A percentile compares a stretch with the other conserved stretches of the same genome.
phyloP scores from a whole-genome alignment of 2,329 filamentous ascomycete species.

The Monilinia fructigena region DNA sequence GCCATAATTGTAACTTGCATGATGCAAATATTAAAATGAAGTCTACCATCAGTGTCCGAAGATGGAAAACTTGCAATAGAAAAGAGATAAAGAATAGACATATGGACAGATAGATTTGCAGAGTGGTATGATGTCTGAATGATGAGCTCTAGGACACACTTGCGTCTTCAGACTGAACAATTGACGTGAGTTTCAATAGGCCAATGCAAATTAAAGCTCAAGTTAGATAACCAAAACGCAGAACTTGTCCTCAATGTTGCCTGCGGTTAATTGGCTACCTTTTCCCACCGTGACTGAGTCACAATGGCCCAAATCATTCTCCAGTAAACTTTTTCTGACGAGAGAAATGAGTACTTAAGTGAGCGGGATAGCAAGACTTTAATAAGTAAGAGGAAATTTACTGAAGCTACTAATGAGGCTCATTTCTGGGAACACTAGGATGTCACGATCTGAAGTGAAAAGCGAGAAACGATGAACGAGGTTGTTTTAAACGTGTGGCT shows the following conservation, averaged over 20 bases:
- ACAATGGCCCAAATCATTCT: too few species aligned
- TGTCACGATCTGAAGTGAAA: not conserved
- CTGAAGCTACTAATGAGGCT: not conserved
- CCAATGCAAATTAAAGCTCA: not conserved
- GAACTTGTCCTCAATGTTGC: not conserved
- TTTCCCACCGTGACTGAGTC: too few species aligned
- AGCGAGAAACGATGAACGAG: not conserved
- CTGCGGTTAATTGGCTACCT: not conserved
- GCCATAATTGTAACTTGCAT: not conserved
- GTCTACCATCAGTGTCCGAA: not conserved
- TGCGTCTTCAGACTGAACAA: not conserved
- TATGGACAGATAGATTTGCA: not conserved
- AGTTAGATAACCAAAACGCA: not conserved
- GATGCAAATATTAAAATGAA: not conserved
- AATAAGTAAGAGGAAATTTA: not conserved
- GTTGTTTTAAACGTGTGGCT: not conserved
- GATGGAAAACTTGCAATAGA: not conserved
- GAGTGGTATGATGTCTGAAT: not conserved
- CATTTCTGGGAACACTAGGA: not conserved
- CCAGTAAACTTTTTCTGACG: not conserved
- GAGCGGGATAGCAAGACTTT: not conserved
- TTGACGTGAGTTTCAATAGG: not conserved
- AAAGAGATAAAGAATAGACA: not conserved
- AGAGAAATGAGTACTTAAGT: too few species aligned
- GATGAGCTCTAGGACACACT: not conserved